These are phyloP conservation scores for Colletotrichum shisoi DNA, from an alignment of 2,329 filamentous ascomycete species.

Conservation along the genomic window DNA sequence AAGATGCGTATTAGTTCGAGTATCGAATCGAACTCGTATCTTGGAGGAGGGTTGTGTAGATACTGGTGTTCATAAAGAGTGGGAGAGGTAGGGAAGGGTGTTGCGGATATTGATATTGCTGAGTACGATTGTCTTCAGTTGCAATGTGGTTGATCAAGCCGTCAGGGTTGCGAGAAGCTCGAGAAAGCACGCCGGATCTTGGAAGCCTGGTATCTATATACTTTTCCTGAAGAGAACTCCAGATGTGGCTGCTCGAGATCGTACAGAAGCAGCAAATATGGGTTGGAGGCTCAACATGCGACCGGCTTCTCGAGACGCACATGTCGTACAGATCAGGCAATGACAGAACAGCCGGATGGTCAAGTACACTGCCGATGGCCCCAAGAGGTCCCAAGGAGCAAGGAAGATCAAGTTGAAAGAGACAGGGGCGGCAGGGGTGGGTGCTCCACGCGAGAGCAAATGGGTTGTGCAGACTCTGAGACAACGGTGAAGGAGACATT, in stretches of 20 bases:
- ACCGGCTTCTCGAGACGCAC: slow-evolving; percentile 24
- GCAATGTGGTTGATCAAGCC: slow-evolving; percentile 16
- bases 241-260: slow-evolving; percentile 46
- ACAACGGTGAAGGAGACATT: slow-evolving; percentile 52
- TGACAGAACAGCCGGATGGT: slow-evolving; percentile 25
- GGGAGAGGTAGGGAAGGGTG: background rate
- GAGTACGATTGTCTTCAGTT: background rate
- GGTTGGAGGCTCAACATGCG: slow-evolving; percentile 40
- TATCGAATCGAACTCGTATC: background rate
- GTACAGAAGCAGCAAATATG: slow-evolving; percentile 45
- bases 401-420: slow-evolving; percentile 43
- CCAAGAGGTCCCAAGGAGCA: slow-evolving; percentile 21
- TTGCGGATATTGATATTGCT: background rate
- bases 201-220: slow-evolving; percentile 52
- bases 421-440: slow-evolving; percentile 31
- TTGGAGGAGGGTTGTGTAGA: background rate
- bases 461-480: slow-evolving; percentile 56
- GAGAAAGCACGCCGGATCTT: slow-evolving; percentile 46
- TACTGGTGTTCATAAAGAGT: background rate
- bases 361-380: slow-evolving; percentile 30
- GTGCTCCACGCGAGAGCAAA: slow-evolving; percentile 43
- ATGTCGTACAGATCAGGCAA: slow-evolving; percentile 38
- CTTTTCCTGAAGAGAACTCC: slow-evolving; percentile 40
- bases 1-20: background rate
- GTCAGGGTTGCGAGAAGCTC: slow-evolving; percentile 34